Evolutionary conservation across 1,284 basidiomycete species (phyloP).

Genomic region (Trichosporon asahii): DNA sequence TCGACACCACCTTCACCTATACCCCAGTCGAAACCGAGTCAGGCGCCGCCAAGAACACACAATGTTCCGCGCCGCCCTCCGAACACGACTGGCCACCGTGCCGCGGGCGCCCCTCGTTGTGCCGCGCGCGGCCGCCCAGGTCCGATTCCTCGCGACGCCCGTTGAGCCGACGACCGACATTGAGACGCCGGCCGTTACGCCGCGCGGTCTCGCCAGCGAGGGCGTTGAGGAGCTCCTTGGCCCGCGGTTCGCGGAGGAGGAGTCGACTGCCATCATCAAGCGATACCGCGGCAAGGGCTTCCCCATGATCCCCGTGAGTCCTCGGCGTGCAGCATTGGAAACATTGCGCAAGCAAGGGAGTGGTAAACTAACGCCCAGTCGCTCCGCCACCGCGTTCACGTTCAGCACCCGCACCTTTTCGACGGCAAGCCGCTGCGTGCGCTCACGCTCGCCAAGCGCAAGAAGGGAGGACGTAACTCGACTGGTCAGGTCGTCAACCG

Average conservation of each 20-base stretch:
- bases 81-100: background rate
- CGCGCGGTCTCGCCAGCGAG: constrained; percentile 13
- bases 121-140: constrained; percentile 14
- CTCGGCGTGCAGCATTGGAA: no score
- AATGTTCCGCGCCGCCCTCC: constrained; percentile 14
- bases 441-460: constrained; percentile 77
- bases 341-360: background rate
- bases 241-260: constrained; percentile 1
- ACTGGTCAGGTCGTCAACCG: constrained; percentile 85
- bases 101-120: constrained; percentile 15
- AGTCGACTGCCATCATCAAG: constrained; percentile 37
- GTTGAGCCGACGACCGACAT: background rate
- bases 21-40: background rate
- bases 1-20: background rate
- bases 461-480: constrained; percentile 78
- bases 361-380: constrained; percentile 53
- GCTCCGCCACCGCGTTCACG: constrained; percentile 79
- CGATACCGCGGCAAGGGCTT: constrained; percentile 46
- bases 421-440: constrained; percentile 75
- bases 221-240: constrained; percentile 16
- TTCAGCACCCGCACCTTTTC: constrained; percentile 77
- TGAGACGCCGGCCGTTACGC: background rate
- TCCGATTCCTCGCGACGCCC: constrained; percentile 6
- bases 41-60: background rate
- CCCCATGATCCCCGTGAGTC: constrained; percentile 46